Percentiles rank a stretch among this genome's conserved stretches.
Evolutionary conservation across 2,329 filamentous ascomycete species (phyloP).

Genomic region (Aspergillus sp.): DNA sequence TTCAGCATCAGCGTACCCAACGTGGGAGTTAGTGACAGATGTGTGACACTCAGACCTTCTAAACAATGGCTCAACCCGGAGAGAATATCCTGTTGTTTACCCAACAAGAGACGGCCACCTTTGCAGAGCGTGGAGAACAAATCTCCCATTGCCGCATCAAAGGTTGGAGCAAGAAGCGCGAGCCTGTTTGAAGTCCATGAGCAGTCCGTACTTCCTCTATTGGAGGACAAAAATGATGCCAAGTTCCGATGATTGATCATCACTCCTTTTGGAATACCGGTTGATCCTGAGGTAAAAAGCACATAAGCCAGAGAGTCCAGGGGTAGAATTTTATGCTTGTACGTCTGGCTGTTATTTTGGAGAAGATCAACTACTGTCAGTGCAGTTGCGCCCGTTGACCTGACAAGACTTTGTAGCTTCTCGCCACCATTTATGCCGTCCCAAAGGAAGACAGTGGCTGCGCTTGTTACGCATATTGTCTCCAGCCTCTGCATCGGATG

Average conservation of each 20-base stretch:
- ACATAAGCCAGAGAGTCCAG: slow-evolving; percentile 5
- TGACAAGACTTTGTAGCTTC: neutral
- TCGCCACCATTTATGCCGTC: slow-evolving; percentile 1
- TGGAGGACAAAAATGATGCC: slow-evolving; percentile 1
- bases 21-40: slow-evolving; percentile 11
- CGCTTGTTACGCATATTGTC: neutral
- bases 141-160: slow-evolving; percentile 10
- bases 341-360: neutral
- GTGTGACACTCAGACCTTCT: neutral
- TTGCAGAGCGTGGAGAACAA: slow-evolving; percentile 10
- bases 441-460: slow-evolving; percentile 1
- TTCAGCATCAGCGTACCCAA: slow-evolving; percentile 4
- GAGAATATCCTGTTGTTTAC: neutral
- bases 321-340: neutral
- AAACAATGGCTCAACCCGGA: neutral
- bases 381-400: neutral
- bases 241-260: slow-evolving; percentile 11
- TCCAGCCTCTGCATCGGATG: slow-evolving; percentile 3
- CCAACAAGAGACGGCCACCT: slow-evolving; percentile 7
- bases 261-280: slow-evolving; percentile 9
- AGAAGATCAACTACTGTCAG: neutral
- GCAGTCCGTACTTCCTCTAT: slow-evolving; percentile 4
- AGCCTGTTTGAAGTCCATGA: slow-evolving; percentile 11
- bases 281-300: slow-evolving; percentile 10
- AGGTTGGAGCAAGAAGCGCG: slow-evolving; percentile 5